Conservation (phyloP, 225 moss, liverwort and hornwort genomes). For the Rhytidiadelphus loreus region DNA sequence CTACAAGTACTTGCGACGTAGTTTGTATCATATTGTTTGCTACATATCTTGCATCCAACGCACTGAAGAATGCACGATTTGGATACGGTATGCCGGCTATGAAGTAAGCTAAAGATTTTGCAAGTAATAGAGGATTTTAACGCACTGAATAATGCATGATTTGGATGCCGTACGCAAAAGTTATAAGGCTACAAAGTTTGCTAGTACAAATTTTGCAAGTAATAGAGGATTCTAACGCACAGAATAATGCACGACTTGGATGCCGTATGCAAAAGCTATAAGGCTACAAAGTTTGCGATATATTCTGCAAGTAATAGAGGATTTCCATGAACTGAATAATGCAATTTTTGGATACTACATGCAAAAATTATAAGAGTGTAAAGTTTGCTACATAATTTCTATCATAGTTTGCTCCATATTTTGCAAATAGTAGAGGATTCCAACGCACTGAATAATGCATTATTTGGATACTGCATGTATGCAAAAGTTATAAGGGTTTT, state of each 20-base stretch:
- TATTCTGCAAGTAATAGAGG: neutral
- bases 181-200: neutral
- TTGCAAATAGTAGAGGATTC: neutral
- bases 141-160: neutral
- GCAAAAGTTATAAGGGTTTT: no score
- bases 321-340: neutral
- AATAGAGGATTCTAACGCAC: neutral
- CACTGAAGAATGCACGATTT: neutral
- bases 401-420: neutral
- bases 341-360: neutral
- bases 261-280: no score
- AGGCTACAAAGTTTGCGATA: neutral
- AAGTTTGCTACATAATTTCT: neutral
- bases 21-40: no score
- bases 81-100: neutral
- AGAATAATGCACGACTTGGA: neutral
- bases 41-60: neutral
- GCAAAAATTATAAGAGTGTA: neutral
- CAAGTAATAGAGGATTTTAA: neutral
- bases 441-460: neutral
- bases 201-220: neutral
- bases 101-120: neutral
- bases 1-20: neutral
- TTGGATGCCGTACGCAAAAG: no score
- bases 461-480: no score